Evolutionary conservation across 495 filamentous ascomycete species (phyloP).

Genomic region (Rhizodiscina lignyota): DNA sequence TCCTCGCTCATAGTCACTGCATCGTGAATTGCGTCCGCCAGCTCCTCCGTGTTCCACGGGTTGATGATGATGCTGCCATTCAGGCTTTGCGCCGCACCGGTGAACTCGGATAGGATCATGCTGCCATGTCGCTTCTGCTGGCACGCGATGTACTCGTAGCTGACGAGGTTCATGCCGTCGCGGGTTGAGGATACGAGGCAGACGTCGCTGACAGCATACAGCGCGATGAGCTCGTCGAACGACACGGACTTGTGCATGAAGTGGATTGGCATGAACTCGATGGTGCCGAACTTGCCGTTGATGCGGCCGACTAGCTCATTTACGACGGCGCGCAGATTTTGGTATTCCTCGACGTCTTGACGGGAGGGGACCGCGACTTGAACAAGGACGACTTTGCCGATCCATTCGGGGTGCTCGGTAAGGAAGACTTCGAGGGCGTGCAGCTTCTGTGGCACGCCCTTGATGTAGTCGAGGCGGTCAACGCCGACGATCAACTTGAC

Average conservation of each 20-base stretch:
- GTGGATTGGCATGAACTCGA: conserved; percentile 86
- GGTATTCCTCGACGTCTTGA: conserved; percentile 91
- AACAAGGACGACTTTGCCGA: conserved; percentile 79
- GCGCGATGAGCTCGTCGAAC: conserved; percentile 79
- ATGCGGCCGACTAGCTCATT: conserved; percentile 84
- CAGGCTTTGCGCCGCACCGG: conserved; percentile 74
- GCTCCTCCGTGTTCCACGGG: conserved; percentile 78
- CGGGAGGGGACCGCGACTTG: conserved; percentile 87
- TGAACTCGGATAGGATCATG: conserved; percentile 85
- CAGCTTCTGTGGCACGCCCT: conserved; percentile 88
- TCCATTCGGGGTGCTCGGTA: conserved; percentile 80
- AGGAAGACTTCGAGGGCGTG: conserved; percentile 84
- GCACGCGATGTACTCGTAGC: conserved; percentile 88
- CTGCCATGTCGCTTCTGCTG: conserved; percentile 71
- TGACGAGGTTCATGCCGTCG: conserved; percentile 97
- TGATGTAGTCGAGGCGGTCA: conserved; percentile 89
- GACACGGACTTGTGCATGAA: conserved; percentile 83
- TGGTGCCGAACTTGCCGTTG: conserved; percentile 79
- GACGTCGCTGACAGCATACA: conserved; percentile 80
- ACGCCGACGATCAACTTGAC: conserved; percentile 86
- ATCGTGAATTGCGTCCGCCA: conserved; percentile 69
- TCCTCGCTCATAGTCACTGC: conserved; percentile 76
- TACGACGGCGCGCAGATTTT: conserved; percentile 77
- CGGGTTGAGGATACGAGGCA: conserved; percentile 80
- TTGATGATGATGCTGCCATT: conserved; percentile 80